Percentiles rank a stretch among this genome's conserved stretches.
phyloP scores from a whole-genome alignment of 164 flowering plant species.

The Liriodendron chinense region DNA sequence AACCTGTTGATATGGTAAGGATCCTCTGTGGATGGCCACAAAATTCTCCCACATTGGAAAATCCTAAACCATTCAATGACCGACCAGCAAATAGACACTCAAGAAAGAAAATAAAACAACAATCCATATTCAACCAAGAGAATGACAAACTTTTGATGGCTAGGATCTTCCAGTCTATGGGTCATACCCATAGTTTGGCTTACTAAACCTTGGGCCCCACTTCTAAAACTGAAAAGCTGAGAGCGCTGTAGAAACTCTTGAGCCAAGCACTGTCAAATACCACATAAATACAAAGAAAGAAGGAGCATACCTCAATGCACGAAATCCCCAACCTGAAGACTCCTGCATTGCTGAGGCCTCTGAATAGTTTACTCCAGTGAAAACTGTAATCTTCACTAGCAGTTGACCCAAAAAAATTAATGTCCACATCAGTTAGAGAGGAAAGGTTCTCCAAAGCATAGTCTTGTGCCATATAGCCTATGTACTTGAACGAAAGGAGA shows the following conservation, averaged over 20 bases:
- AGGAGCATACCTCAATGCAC: not conserved
- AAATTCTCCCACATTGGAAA: too few relatives aligned
- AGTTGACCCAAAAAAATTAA: not conserved
- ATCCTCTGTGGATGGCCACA: too few relatives aligned
- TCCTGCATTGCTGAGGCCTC: not conserved
- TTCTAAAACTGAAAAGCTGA: not conserved
- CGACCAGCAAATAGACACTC: too few relatives aligned
- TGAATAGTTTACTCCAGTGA: not conserved
- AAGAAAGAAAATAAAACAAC: not conserved
- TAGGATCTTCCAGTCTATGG: not conserved
- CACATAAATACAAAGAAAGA: not conserved
- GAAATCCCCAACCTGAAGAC: not conserved
- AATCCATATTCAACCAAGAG: not conserved
- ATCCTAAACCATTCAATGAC: too few relatives aligned
- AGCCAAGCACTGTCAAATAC: too few relatives aligned
- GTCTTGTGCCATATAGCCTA: not conserved
- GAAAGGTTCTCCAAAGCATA: not conserved
- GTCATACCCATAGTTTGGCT: not conserved
- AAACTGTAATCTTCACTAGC: not conserved
- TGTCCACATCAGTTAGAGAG: not conserved
- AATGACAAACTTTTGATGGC: not conserved
- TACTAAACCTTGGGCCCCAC: not conserved
- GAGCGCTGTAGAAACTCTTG: too few relatives aligned
- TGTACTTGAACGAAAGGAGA: not conserved
- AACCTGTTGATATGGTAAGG: too few relatives aligned